A percentile compares a stretch with the other conserved stretches of the same genome.
Conservation (phyloP, 176 grass and related monocot species). For the Musa schizocarpa region DNA sequence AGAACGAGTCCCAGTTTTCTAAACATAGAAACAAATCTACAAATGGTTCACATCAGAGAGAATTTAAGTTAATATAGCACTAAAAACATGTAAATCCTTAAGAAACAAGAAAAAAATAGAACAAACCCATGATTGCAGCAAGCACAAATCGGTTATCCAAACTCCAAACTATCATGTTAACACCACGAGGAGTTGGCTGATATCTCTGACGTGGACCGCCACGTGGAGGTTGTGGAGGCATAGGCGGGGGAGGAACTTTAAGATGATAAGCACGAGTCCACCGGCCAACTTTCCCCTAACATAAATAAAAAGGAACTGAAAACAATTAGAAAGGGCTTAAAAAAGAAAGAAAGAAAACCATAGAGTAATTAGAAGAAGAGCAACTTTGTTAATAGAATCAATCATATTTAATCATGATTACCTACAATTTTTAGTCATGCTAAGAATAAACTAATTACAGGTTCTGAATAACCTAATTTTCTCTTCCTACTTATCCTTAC, state of each 20-base stretch:
- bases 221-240: constrained; percentile 78
- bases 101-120: constrained; percentile 18
- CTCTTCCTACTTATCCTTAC: too few species aligned
- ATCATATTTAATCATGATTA: neutral
- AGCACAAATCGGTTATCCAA: constrained; percentile 98
- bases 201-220: constrained; percentile 92
- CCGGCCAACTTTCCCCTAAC: constrained; percentile 81
- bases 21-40: neutral
- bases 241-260: constrained; percentile 90
- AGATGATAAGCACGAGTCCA: constrained; percentile 99
- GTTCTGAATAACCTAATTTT: too few species aligned
- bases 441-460: too few species aligned
- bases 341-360: too few species aligned
- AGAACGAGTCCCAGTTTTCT: too few species aligned
- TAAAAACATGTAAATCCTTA: neutral
- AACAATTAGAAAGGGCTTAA: neutral
- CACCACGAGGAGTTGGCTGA: constrained; percentile 92
- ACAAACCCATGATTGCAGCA: constrained; percentile 94
- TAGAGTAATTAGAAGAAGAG: neutral
- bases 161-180: constrained; percentile 99
- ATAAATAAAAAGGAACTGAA: constrained; percentile 19
- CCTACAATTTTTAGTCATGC: too few species aligned
- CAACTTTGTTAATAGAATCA: too few species aligned
- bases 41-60: neutral
- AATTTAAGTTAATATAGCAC: neutral